Percentiles rank a stretch among this genome's conserved stretches.
Evolutionary conservation across 169 alveolate genomes (phyloP).

Genomic region (Cryptosporidium viatorum): DNA sequence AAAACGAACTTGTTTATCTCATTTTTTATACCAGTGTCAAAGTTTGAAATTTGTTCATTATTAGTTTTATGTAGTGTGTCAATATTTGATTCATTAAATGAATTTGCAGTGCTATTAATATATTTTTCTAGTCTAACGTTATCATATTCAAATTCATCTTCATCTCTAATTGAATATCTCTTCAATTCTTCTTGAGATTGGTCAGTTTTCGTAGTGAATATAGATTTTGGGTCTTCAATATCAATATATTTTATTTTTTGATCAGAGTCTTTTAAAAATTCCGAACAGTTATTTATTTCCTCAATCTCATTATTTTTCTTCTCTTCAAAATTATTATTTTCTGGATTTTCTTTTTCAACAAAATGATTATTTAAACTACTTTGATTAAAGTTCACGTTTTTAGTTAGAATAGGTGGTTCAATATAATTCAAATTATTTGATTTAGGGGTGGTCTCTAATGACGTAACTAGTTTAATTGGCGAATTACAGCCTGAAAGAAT

Average conservation of each 20-base stretch:
- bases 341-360: neutral
- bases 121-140: neutral
- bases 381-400: neutral
- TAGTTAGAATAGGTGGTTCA: neutral
- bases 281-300: neutral
- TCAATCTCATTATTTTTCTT: too few relatives aligned
- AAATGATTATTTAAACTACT: neutral
- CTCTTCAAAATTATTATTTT: neutral
- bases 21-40: conserved; percentile 1
- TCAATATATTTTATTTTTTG: too few relatives aligned
- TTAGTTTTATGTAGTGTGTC: neutral
- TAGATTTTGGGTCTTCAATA: neutral
- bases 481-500: conserved; percentile 28
- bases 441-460: conserved; percentile 1
- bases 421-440: neutral
- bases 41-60: neutral
- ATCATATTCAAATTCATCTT: neutral
- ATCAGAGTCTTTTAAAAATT: neutral
- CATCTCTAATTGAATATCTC: neutral
- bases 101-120: neutral
- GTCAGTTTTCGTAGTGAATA: neutral
- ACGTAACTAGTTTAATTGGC: conserved; percentile 34
- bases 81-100: neutral
- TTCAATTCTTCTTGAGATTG: neutral
- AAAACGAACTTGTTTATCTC: neutral